Evolutionary conservation across 805 yeast genomes (phyloP).

Genomic region (Ogataea wickerhamii): DNA sequence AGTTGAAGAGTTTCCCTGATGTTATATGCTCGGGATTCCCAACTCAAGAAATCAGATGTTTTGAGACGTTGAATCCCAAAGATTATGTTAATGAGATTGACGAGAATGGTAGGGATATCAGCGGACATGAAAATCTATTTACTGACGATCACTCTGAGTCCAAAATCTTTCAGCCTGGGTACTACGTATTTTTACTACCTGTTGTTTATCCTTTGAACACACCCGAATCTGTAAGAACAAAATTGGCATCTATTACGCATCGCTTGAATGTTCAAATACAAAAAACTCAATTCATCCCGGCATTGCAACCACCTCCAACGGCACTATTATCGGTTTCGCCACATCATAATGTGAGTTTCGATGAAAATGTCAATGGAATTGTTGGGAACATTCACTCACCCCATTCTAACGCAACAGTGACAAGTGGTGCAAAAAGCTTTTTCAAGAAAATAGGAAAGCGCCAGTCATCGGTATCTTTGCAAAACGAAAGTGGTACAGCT

Average conservation of each 20-base stretch:
- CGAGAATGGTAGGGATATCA: slow-evolving; percentile 15
- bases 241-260: slow-evolving; percentile 48
- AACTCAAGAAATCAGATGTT: slow-evolving; percentile 25
- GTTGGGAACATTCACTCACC: slow-evolving; percentile 1
- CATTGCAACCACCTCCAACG: slow-evolving; percentile 29
- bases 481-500: slow-evolving; percentile 6
- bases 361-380: slow-evolving; percentile 13
- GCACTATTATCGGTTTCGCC: slow-evolving; percentile 36
- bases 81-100: slow-evolving; percentile 25
- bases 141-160: slow-evolving; percentile 7
- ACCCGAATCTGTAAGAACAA: slow-evolving; percentile 57
- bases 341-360: slow-evolving; percentile 22
- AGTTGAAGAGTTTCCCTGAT: slow-evolving; percentile 10
- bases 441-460: slow-evolving; percentile 25
- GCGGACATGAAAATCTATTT: slow-evolving; percentile 19
- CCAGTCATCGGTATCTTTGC: slow-evolving; percentile 10
- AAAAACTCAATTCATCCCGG: slow-evolving; percentile 27
- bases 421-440: slow-evolving; percentile 16
- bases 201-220: slow-evolving; percentile 55
- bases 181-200: slow-evolving; percentile 66
- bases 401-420: neutral
- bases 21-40: slow-evolving; percentile 21
- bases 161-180: slow-evolving; percentile 51
- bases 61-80: slow-evolving; percentile 22
- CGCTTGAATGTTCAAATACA: slow-evolving; percentile 38